phyloP scores from a whole-genome alignment of 345 rosid genomes.

The Ricinus communis region DNA sequence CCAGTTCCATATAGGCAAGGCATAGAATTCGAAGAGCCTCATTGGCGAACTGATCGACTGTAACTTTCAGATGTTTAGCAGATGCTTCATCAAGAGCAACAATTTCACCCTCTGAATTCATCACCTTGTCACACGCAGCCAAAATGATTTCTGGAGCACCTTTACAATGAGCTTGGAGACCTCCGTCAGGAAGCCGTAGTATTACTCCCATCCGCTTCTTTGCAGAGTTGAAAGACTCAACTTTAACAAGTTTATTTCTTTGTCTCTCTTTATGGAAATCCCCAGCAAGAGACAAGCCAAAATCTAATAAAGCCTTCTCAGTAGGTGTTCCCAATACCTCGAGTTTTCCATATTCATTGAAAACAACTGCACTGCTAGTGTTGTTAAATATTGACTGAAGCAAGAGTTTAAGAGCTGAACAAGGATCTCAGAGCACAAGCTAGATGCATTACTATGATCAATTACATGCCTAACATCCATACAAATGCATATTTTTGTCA shows the following conservation, averaged over 20 bases:
- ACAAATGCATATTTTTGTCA: constrained; percentile 74
- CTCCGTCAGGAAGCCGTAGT: constrained; percentile 63
- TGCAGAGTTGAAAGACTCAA: constrained; percentile 90
- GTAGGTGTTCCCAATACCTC: constrained; percentile 89
- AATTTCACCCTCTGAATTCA: constrained; percentile 66
- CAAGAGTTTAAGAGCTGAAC: constrained; percentile 51
- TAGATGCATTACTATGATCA: constrained; percentile 36
- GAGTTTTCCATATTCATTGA: constrained; percentile 55
- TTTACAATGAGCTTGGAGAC: constrained; percentile 67
- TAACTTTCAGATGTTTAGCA: constrained; percentile 49
- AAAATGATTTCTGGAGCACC: constrained; percentile 93
- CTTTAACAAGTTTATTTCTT: constrained; percentile 54
- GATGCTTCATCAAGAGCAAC: constrained; percentile 69
- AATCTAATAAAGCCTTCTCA: constrained; percentile 77
- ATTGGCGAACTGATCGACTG: constrained; percentile 71
- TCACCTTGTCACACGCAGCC: constrained; percentile 74
- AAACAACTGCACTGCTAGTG: constrained; percentile 82
- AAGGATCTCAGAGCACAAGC: constrained; percentile 56
- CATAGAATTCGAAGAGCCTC: constrained; percentile 93
- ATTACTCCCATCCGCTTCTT: constrained; percentile 91
- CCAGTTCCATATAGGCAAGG: constrained; percentile 64
- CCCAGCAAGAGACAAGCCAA: constrained; percentile 80
- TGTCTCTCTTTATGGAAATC: constrained; percentile 63
- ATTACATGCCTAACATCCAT: constrained; percentile 52
- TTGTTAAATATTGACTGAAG: constrained; percentile 80